Conservation (phyloP, 768 basidiomycete species). For the Mycena belliarum region DNA sequence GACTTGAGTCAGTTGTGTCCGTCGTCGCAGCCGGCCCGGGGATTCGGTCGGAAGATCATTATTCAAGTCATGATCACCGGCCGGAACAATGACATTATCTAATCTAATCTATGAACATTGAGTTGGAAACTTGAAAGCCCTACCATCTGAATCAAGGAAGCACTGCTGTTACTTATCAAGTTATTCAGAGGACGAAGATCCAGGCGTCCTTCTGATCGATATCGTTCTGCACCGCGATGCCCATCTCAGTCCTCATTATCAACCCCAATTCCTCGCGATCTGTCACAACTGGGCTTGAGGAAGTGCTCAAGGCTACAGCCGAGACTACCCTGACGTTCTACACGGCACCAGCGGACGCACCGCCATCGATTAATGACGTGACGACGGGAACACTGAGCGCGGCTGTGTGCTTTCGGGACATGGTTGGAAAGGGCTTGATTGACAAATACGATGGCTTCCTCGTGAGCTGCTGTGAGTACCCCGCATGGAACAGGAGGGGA, state of each 20-base stretch:
- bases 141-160: too few species aligned
- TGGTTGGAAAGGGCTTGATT: constrained; percentile 26
- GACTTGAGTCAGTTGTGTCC: not conserved
- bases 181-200: too few species aligned
- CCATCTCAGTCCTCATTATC: constrained; percentile 29
- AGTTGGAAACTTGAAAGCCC: too few species aligned
- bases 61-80: too few species aligned
- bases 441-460: constrained; percentile 37
- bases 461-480: constrained; percentile 38
- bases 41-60: too few species aligned
- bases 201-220: not conserved
- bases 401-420: constrained; percentile 32
- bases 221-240: too few species aligned
- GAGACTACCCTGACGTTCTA: constrained; percentile 32
- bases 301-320: constrained; percentile 30
- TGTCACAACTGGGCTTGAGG: constrained; percentile 33
- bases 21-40: too few species aligned
- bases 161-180: too few species aligned
- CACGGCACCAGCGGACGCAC: constrained; percentile 33
- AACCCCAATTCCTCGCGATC: constrained; percentile 39
- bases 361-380: constrained; percentile 34
- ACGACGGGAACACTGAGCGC: constrained; percentile 34
- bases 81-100: too few species aligned
- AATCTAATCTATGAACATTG: too few species aligned
- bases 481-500: not conserved